phyloP scores from a whole-genome alignment of 352 stramenopile genomes.

The Phytophthora pinifolia region DNA sequence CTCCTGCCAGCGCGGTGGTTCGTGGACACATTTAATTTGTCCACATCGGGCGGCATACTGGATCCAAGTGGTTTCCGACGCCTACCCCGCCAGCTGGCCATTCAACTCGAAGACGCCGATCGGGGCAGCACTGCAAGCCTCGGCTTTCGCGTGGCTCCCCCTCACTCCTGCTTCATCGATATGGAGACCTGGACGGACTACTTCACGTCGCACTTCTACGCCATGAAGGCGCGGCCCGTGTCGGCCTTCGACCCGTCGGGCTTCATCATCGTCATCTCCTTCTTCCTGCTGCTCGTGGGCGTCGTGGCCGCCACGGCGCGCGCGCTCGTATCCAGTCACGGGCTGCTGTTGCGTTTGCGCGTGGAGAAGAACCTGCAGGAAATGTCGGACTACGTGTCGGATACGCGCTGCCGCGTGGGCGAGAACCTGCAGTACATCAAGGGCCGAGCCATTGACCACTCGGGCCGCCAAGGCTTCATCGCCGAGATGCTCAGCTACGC shows the following conservation, averaged over 20 bases:
- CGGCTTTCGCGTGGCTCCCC: slow-evolving; percentile 2
- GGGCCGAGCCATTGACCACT: slow-evolving; percentile 71
- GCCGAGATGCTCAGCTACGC: slow-evolving; percentile 87
- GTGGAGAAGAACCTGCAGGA: slow-evolving; percentile 79
- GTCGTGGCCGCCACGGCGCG: slow-evolving; percentile 53
- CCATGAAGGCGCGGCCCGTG: slow-evolving; percentile 78
- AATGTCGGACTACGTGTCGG: slow-evolving; percentile 72
- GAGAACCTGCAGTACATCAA: slow-evolving; percentile 79
- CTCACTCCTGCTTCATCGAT: slow-evolving; percentile 11
- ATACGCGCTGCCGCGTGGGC: slow-evolving; percentile 62
- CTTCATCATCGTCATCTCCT: slow-evolving; percentile 80
- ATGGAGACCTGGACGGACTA: slow-evolving; percentile 78
- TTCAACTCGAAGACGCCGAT: slow-evolving; percentile 15
- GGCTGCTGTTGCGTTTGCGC: slow-evolving; percentile 49
- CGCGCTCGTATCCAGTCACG: slow-evolving; percentile 39
- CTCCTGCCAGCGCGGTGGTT: slow-evolving; percentile 5
- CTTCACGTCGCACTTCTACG: slow-evolving; percentile 85
- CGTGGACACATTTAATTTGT: slow-evolving; percentile 10
- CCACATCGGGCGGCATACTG: slow-evolving; percentile 6
- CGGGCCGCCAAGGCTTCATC: slow-evolving; percentile 78
- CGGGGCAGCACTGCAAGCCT: neutral
- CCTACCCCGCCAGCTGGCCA: slow-evolving; percentile 2
- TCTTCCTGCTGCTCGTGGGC: slow-evolving; percentile 66
- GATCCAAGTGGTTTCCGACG: slow-evolving; percentile 12
- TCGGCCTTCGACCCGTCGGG: slow-evolving; percentile 86